Evolutionary conservation across 2,329 filamentous ascomycete genomes (phyloP).

Genomic region (Penicillium sp.): DNA sequence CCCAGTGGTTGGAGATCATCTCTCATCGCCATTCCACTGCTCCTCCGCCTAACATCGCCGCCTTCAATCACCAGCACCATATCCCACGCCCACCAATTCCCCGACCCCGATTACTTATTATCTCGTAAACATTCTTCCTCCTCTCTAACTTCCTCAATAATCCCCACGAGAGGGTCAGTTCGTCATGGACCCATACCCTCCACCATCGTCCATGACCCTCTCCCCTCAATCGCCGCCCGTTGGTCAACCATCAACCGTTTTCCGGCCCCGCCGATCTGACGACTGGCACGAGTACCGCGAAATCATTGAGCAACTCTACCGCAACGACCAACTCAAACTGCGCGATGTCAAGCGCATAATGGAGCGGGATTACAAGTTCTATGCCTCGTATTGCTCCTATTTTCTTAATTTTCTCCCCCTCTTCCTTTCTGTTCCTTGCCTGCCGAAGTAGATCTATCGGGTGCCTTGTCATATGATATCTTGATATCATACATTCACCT

Average conservation of each 20-base stretch:
- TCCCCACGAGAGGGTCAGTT: not conserved
- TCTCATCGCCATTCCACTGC: not conserved
- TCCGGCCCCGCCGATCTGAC: conserved; percentile 40
- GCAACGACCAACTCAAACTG: conserved; percentile 38
- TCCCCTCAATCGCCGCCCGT: conserved; percentile 21
- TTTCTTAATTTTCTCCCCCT: conserved; percentile 8
- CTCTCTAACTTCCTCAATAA: not conserved
- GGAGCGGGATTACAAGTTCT: conserved; percentile 40
- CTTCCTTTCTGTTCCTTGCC: not conserved
- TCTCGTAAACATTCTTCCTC: not conserved
- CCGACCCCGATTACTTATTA: not conserved
- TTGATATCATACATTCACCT: not conserved
- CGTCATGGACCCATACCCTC: conserved; percentile 22
- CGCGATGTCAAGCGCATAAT: conserved; percentile 41
- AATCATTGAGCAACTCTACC: conserved; percentile 40
- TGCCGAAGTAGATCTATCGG: conserved; percentile 4
- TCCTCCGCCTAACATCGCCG: not conserved
- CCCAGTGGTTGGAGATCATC: not conserved
- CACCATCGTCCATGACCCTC: conserved; percentile 13
- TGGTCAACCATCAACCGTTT: conserved; percentile 24
- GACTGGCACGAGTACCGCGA: conserved; percentile 42
- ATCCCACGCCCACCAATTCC: not conserved
- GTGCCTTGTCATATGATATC: conserved; percentile 4
- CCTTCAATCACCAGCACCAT: not conserved
- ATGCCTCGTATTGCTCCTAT: conserved; percentile 35